Percentiles rank a stretch among this genome's conserved stretches.
Evolutionary conservation across 2,329 filamentous ascomycete genomes (phyloP).

Genomic region (Fusarium sp.): DNA sequence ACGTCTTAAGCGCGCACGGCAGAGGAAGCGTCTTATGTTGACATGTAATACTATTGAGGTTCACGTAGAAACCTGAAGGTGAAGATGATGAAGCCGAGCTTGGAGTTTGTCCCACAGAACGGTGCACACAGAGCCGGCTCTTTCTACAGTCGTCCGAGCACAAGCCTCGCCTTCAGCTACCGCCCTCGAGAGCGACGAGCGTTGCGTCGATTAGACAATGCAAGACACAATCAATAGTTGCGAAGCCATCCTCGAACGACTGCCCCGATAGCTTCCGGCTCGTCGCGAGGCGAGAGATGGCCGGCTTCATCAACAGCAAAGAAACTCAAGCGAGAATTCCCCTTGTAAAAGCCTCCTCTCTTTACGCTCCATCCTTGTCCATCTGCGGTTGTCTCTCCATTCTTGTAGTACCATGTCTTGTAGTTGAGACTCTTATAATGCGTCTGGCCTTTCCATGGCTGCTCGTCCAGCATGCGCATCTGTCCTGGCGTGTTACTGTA

Average conservation of each 20-base stretch:
- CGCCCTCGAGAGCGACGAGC: conserved; percentile 21
- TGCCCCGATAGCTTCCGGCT: conserved; percentile 21
- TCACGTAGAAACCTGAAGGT: conserved; percentile 53
- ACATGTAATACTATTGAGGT: conserved; percentile 55
- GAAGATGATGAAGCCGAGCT: conserved; percentile 53
- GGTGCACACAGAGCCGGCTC: conserved; percentile 48
- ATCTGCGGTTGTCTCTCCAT: conserved; percentile 5
- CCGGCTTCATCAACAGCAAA: conserved; percentile 31
- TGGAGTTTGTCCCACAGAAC: conserved; percentile 53
- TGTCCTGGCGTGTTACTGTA: conserved; percentile 25
- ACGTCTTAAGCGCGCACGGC: conserved; percentile 26
- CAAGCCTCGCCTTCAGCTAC: conserved; percentile 39
- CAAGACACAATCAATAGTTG: conserved; percentile 33
- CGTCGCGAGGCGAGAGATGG: conserved; percentile 13
- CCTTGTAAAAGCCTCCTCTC: conserved; percentile 27
- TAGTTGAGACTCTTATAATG: conserved; percentile 1
- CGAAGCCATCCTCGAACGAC: conserved; percentile 18
- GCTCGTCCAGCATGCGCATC: conserved; percentile 24
- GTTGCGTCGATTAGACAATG: conserved; percentile 42
- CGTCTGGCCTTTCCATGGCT: conserved; percentile 9
- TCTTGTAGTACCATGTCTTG: conserved; percentile 5
- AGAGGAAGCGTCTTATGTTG: conserved; percentile 49
- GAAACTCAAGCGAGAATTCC: conserved; percentile 13
- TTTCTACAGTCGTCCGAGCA: conserved; percentile 50
- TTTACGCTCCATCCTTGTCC: not conserved